phyloP scores from a whole-genome alignment of 495 filamentous ascomycete species.

The Parachaetomium inaequale region DNA sequence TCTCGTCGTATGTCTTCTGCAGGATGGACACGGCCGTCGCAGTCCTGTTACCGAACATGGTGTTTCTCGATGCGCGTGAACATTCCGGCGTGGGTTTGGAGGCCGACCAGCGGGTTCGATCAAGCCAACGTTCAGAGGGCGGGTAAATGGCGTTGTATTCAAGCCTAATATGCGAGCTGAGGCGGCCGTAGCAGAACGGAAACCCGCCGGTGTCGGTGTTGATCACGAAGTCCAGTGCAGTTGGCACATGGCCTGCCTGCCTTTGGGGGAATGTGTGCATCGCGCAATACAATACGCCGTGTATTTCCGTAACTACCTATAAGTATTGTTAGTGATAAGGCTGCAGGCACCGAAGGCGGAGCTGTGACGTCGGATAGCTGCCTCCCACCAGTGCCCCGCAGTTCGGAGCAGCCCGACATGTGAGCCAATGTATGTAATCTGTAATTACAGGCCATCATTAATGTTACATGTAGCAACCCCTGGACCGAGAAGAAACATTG shows the following conservation, averaged over 20 bases:
- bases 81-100: constrained; percentile 15
- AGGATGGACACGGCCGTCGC: constrained; percentile 62
- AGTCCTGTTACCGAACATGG: constrained; percentile 73
- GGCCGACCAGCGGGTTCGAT: constrained; percentile 1
- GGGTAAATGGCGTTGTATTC: background rate
- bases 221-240: background rate
- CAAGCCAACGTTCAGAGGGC: background rate
- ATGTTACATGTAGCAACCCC: too few relatives aligned
- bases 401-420: background rate
- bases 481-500: too few relatives aligned
- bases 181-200: background rate
- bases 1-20: constrained; percentile 97
- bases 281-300: background rate
- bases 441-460: too few relatives aligned
- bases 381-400: background rate
- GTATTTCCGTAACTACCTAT: background rate
- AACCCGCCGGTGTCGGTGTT: background rate
- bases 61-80: constrained; percentile 13
- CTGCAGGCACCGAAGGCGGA: background rate
- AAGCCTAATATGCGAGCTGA: background rate
- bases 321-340: background rate
- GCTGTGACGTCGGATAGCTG: constrained; percentile 19
- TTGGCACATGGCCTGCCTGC: background rate
- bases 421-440: background rate
- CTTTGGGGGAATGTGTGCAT: background rate